Base-by-base conservation (phyloP, 1,284 basidiomycete species). In the Tilletia caries region DNA sequence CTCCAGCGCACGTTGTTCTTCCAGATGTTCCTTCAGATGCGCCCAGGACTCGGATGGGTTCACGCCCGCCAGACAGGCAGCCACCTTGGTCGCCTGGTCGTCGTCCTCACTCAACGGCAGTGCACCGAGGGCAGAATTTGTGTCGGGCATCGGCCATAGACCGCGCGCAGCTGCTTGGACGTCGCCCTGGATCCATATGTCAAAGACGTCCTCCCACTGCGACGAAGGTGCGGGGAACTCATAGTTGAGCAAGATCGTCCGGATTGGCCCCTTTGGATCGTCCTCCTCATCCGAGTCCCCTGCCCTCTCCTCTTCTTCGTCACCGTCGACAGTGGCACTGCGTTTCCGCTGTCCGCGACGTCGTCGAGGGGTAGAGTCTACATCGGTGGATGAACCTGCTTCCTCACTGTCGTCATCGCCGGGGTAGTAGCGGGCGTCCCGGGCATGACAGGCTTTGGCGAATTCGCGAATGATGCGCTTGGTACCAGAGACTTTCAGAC, bases 391-490 rank as follows among this genome's bases (percentile, higher is more conserved):
- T 8, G 48, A 50, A 62, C 20, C 29, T 6, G 32, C 69, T 32
- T 67, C 62, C 50, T 69, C 23, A 50, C 66, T 27, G 37, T 77
- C 75, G 52, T 78, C 73, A 34, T 77, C 77, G 29, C 73, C 70
- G 20, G 68, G 68, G 54, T 68, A 68, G 23, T 33, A 37, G 10
- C 54, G 64, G 27, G 27, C 70, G 54, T 82, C 77, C 12, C 76
- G 78, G 3, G 86, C 85, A 79, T 92, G 93, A 10, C 95, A 91
- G 15, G 87, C 87, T 76, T 89, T 90, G 12, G 94, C 92, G 76
- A 98, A 96, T 71, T 95, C 92, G 83, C 94, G 94, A 54, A 97
- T 93, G 46, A 97, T 88, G 76, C 90, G 91, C 84, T 93, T 94
- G 67, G 96, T 86, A 5, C 95, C 95, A 8, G 97, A 92, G 82